Evolutionary conservation across 2,329 filamentous ascomycete species (phyloP).

Genomic region (Chaetoscypha palmicola): DNA sequence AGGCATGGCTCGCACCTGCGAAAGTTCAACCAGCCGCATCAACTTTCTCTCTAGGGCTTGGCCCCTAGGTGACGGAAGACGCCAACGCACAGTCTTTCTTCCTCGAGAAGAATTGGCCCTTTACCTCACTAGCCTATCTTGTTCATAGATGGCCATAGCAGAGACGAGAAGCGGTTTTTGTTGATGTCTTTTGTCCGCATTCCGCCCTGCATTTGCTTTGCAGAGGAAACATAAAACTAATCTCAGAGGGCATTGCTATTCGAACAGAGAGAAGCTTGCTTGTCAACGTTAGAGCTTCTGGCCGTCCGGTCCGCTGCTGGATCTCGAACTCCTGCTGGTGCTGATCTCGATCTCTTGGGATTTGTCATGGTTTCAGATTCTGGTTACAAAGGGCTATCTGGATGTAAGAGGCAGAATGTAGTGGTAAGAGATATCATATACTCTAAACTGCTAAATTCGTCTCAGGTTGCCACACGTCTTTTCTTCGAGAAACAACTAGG

Average conservation of each 20-base stretch:
- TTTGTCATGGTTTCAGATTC: slow-evolving; percentile 14
- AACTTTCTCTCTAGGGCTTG: slow-evolving; percentile 49
- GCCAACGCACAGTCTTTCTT: slow-evolving; percentile 28
- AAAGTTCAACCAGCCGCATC: slow-evolving; percentile 57
- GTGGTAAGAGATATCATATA: slow-evolving; percentile 18
- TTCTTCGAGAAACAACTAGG: slow-evolving; percentile 12
- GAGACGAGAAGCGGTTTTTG: slow-evolving; percentile 78
- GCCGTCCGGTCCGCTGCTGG: slow-evolving; percentile 20
- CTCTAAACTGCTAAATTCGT: slow-evolving; percentile 17
- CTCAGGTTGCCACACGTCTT: slow-evolving; percentile 6
- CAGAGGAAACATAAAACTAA: slow-evolving; percentile 90
- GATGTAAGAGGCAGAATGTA: slow-evolving; percentile 21
- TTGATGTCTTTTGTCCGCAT: slow-evolving; percentile 90
- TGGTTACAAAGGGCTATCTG: slow-evolving; percentile 3
- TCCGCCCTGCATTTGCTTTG: slow-evolving; percentile 55
- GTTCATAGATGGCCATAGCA: slow-evolving; percentile 34
- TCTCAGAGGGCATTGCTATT: slow-evolving; percentile 79
- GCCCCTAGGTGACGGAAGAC: slow-evolving; percentile 29
- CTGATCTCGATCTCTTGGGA: slow-evolving; percentile 13
- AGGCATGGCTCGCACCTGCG: slow-evolving; percentile 38
- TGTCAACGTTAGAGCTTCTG: slow-evolving; percentile 24
- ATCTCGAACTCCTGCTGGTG: slow-evolving; percentile 13
- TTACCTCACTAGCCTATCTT: slow-evolving; percentile 27
- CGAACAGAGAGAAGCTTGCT: slow-evolving; percentile 62
- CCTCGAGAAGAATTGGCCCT: slow-evolving; percentile 21